Base-by-base conservation (phyloP, 1,139 yeast genomes). In the Protomyces inouyei region DNA sequence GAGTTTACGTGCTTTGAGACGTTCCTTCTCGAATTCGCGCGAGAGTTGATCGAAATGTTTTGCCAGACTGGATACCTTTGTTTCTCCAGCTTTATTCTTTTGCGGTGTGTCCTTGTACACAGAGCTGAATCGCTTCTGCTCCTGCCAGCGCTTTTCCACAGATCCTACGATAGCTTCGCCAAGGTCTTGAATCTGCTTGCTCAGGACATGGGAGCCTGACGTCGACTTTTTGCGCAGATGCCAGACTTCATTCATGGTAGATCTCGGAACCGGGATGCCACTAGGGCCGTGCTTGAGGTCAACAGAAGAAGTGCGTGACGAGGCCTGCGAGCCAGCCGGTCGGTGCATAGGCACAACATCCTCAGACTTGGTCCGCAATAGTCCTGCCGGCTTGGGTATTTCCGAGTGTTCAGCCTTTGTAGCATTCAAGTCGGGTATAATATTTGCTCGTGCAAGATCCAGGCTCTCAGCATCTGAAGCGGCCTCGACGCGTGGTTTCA, bases 1-100 rank as follows among this genome's bases (percentile, higher is more conserved):
- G 69, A 87, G 84, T 67, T 81, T 79, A 68, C 92, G 80, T 72
- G 91, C 97, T 64, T 82, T 77, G 68, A 91, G 96, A 72, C 98
- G 83, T 72, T 92, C 96, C 70, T 85, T 82, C 71, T 88, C 95
- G 73, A 93, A 92, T 72, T 93, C 98, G 70, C 82, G 80, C 0
- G 97, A 88, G 18, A 89, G 78, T 66, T 88, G 89, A 69, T 88
- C 95, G 70, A 88, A 85, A 71, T 89, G 93, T 76, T 73, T 72
- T 0, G 80, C 79, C 21, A 78, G 69, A 8, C 78, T 72, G 0
- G 78, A 73, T 1, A 78, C 80, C 48, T 73, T 71, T 37, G 71
- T 72, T 48, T 69, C 73, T 18, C 63, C 63, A 12, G 63, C 63
- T 35, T 59, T 59, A 52, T 59, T 61, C 72, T 35, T 25, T 21